Evolutionary conservation across 129 eudicot species (phyloP), one percentile per base, ranked within the genome.

Genomic region (Artemisia tridentata): DNA sequence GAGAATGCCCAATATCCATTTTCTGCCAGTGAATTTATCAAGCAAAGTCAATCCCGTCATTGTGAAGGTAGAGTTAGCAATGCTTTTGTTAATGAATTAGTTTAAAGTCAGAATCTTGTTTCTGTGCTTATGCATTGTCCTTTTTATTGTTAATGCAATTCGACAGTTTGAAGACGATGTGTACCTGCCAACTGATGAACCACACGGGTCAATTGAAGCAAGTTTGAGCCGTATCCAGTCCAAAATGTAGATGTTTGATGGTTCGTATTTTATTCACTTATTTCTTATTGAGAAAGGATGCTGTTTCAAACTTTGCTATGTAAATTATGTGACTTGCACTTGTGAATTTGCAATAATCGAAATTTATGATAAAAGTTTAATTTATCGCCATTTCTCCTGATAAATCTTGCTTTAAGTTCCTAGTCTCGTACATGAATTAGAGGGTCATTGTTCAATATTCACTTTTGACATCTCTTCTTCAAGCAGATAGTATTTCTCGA

Each of bases 1-100:
- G 84, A 90, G 88, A 65, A 95, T 95, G 99, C 99, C 99, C 58
- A 95, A 95, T 70, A 81, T 95, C 62, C 99, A 95, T 77, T 95
- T 95, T 68, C 82, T 95, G 71, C 99, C 99, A 0, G 97, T 90
- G 48, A 95, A 90, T 75, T 72, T 95, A 71, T 80, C 99, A 59
- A 90, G 89, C 88, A 84, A 84, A 80, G 84, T 73, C 69, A 82
- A 87, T 72, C 96, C 90, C 2, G 78, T 78, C 12, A 85, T 93
- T 47, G 97, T 95, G 46, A 90, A 95, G 99, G 99, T 95, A 87
- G 0, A 57, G 25, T 54, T 46, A 11, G 23, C n/a, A 18, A 9
- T 78, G 27, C 19, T 57, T 19, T 1, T 72, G 23, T 57, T 13
- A 10, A 21, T 73, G n/a, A 19, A 25, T 73, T 21, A 38, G 41